phyloP scores from a whole-genome alignment of 2,329 filamentous ascomycete genomes.

The Aspergillus udagawae region DNA sequence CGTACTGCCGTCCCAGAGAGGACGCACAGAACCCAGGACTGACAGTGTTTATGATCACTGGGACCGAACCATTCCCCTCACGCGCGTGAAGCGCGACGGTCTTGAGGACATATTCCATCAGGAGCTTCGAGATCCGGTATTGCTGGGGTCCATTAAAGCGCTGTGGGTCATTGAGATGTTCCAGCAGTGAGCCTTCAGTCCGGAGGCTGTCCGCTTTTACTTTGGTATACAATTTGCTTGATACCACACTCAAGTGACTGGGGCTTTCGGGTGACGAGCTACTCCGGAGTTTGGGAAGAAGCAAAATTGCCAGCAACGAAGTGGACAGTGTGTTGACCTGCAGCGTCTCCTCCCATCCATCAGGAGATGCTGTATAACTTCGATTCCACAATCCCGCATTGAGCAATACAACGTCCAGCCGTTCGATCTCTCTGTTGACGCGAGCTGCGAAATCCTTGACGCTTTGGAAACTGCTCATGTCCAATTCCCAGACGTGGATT shows the following conservation, averaged over 20 bases:
- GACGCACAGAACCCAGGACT: slow-evolving; percentile 45
- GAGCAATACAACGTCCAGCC: slow-evolving; percentile 44
- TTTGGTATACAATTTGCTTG: slow-evolving; percentile 39
- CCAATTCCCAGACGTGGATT: slow-evolving; percentile 44
- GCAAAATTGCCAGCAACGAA: slow-evolving; percentile 49
- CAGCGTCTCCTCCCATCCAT: slow-evolving; percentile 51
- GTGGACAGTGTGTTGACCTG: slow-evolving; percentile 59
- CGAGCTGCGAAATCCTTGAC: slow-evolving; percentile 42
- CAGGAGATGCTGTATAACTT: slow-evolving; percentile 32
- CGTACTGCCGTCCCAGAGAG: slow-evolving; percentile 39
- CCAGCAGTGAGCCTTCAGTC: slow-evolving; percentile 28
- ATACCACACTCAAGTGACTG: slow-evolving; percentile 44
- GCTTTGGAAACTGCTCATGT: slow-evolving; percentile 45
- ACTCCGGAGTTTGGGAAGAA: slow-evolving; percentile 46
- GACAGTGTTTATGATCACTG: slow-evolving; percentile 43
- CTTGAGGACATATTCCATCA: slow-evolving; percentile 42
- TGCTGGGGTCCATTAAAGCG: slow-evolving; percentile 31
- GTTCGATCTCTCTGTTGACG: slow-evolving; percentile 32
- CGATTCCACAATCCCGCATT: slow-evolving; percentile 44
- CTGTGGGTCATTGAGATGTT: slow-evolving; percentile 29
- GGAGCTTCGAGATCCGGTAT: slow-evolving; percentile 42
- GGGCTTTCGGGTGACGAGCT: slow-evolving; percentile 28
- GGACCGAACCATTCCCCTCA: slow-evolving; percentile 30
- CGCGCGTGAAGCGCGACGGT: slow-evolving; percentile 30
- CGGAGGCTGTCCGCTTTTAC: slow-evolving; percentile 29